phyloP scores from a whole-genome alignment of 2,329 filamentous ascomycete genomes.

The Penicillium sp. region DNA sequence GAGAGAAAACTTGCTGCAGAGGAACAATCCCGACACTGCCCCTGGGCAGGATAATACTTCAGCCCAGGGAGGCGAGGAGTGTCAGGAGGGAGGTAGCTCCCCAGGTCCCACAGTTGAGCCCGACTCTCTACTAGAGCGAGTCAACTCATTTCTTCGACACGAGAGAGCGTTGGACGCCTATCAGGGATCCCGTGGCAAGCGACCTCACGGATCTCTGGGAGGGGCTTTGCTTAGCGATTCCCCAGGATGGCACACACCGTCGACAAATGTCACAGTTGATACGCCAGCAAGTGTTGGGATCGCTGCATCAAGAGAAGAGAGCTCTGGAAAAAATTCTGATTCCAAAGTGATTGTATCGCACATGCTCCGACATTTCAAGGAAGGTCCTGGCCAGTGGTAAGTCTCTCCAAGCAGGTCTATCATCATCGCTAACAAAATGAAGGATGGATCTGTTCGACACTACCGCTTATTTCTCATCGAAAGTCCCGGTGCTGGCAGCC shows the following conservation, averaged over 20 bases:
- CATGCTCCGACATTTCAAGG: slow-evolving; percentile 9
- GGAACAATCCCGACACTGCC: not conserved
- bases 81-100: not conserved
- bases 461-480: slow-evolving; percentile 29
- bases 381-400: slow-evolving; percentile 12
- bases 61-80: not conserved
- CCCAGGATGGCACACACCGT: not conserved
- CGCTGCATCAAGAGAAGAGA: not conserved
- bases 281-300: not conserved
- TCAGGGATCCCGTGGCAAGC: not conserved
- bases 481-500: slow-evolving; percentile 27
- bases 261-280: not conserved
- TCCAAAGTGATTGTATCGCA: slow-evolving; percentile 5
- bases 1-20: not conserved
- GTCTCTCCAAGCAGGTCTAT: not conserved
- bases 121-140: not conserved
- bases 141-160: not conserved
- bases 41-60: not conserved
- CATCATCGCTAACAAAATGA: not conserved
- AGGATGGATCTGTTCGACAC: slow-evolving; percentile 34
- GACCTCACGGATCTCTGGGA: not conserved
- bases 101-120: not conserved
- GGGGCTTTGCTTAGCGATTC: not conserved
- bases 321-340: not conserved
- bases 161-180: not conserved